Conservation (phyloP, 345 rosid species). For the Salix purpurea region DNA sequence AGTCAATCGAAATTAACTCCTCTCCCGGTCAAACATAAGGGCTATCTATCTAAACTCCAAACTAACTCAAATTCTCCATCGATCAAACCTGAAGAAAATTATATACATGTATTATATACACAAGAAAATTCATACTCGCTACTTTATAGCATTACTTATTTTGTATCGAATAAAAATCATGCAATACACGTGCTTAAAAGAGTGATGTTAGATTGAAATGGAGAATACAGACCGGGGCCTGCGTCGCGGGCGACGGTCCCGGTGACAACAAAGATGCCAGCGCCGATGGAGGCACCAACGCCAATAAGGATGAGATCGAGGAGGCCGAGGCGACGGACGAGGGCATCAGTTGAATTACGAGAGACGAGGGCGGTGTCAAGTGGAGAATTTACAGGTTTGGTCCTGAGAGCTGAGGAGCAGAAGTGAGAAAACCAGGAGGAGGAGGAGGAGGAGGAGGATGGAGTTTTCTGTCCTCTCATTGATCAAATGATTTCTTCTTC, state of each 20-base stretch:
- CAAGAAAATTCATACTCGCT: no score
- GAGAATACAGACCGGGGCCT: constrained; percentile 70
- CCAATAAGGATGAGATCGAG: constrained; percentile 80
- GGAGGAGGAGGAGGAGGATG: constrained; percentile 20
- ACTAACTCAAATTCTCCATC: no score
- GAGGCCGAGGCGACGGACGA: constrained; percentile 78
- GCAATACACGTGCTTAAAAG: background rate
- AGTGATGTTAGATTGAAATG: background rate
- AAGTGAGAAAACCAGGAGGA: constrained; percentile 49
- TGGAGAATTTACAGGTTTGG: constrained; percentile 41
- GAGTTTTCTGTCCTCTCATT: background rate
- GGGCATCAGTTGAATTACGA: constrained; percentile 41
- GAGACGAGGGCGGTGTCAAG: constrained; percentile 20
- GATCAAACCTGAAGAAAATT: no score
- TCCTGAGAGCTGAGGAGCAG: constrained; percentile 67
- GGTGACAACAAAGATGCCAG: constrained; percentile 92
- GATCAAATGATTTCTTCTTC: background rate
- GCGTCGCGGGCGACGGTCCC: constrained; percentile 95
- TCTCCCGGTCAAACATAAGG: no score
- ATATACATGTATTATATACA: no score
- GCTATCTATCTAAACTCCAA: background rate
- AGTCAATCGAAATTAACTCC: no score
- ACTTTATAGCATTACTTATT: no score
- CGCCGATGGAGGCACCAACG: constrained; percentile 90
- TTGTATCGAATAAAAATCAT: no score